A percentile compares a stretch with the other conserved stretches of the same genome.
Evolutionary conservation across 2,329 filamentous ascomycete genomes (phyloP).

Genomic region (Beauveria rudraprayagi): DNA sequence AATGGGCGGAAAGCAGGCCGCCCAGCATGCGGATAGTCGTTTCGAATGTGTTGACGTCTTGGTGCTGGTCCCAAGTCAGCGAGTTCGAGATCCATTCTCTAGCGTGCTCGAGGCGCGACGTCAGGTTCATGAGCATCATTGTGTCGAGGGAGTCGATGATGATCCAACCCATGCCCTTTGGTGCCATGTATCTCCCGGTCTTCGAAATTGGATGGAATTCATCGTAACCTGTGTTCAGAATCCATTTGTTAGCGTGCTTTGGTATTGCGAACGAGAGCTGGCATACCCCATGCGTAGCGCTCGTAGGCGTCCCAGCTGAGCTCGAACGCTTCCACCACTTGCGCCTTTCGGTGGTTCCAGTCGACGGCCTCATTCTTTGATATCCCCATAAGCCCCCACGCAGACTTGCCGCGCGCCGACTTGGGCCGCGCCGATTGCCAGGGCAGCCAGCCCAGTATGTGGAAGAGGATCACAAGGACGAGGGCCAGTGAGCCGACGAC

Average conservation of each 20-base stretch:
- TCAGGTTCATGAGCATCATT: conserved; percentile 97
- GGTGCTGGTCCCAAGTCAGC: conserved; percentile 80
- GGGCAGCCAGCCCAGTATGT: conserved; percentile 59
- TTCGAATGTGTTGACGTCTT: conserved; percentile 96
- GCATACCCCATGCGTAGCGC: conserved; percentile 82
- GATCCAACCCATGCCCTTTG: conserved; percentile 91
- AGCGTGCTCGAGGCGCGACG: conserved; percentile 72
- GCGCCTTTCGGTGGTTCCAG: conserved; percentile 71
- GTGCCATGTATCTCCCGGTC: conserved; percentile 73
- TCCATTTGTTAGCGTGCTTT: neutral
- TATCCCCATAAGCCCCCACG: conserved; percentile 51
- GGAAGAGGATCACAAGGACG: conserved; percentile 52
- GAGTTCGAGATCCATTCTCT: conserved; percentile 80
- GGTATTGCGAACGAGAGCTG: neutral
- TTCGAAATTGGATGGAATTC: conserved; percentile 81
- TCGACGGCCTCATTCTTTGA: conserved; percentile 46
- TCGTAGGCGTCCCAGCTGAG: conserved; percentile 91
- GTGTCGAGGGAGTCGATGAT: conserved; percentile 95
- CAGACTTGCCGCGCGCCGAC: conserved; percentile 25
- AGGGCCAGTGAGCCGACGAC: conserved; percentile 45
- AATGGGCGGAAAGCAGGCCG: conserved; percentile 85
- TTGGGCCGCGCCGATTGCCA: conserved; percentile 29
- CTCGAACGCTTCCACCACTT: conserved; percentile 82
- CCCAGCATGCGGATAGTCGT: conserved; percentile 97
- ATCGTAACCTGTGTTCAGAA: conserved; percentile 56